Base-by-base conservation (phyloP, 352 stramenopile species). In the Globisporangium lucens region DNA sequence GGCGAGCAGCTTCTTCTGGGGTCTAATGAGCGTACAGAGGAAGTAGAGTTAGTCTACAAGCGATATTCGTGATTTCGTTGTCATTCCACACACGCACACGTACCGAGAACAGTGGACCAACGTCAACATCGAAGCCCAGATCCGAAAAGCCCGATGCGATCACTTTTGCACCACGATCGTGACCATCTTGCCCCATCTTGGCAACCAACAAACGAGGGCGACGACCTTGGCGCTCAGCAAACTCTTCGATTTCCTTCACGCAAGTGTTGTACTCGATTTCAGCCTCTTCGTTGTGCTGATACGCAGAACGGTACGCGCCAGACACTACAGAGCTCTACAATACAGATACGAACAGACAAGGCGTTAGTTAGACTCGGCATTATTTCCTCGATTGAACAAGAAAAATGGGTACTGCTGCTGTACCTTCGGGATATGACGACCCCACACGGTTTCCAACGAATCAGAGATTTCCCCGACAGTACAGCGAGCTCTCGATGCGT, bases 111-210 rank as follows among this genome's bases (percentile, higher is more conserved):
- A 99, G 75, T 53, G 96, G 94, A 13, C 96, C 96, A 56, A 99
- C 91, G 70, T 99, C 97, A 22, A 99, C 97, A 82, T 99, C 97
- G 73, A 98, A 99, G 24, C 97, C 97, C 67, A 99, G 78, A 75
- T 99, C 97, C 22, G 90, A 96, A 70, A 98, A 98, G 22, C 97
- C 96, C 63, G 82, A 97, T 3, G 96, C 95, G 73, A 99, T 98
- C 15, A 99, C 95, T 72, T 99, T 99, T 30, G 96, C 97, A 60
- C 97, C 97, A 68, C 97, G 89, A 74, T 99, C 97, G 72, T 99
- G 97, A 30, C 97, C 97, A 77, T 99, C 97, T 80, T 99, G 95
- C 36, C 94, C 91, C 88, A 97, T 97, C 75, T 99, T 98, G 49
- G 96, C 95, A 15, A 99, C 93, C 33, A 99, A 74, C 71, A 99